These are phyloP conservation scores for Aegilops bicornis DNA, from an alignment of 176 grass and related monocot genomes.

Conservation along the genomic window DNA sequence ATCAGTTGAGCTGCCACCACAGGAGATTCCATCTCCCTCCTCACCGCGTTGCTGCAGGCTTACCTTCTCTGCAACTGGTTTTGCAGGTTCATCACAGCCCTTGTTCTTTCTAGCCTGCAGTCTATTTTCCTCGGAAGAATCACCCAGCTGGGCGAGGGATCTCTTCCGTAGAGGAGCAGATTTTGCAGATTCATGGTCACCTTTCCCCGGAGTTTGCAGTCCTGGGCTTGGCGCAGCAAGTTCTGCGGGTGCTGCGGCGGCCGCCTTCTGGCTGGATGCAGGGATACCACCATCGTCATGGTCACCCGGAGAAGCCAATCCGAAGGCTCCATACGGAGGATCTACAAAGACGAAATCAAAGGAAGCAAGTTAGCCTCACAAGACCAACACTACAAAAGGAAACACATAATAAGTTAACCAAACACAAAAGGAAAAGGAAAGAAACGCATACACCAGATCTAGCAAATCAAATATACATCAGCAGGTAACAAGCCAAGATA, in stretches of 20 bases:
- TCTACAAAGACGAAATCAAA: background rate
- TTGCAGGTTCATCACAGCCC: background rate
- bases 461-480: no score
- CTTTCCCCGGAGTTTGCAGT: background rate
- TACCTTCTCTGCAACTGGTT: background rate
- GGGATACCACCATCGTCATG: slow-evolving; percentile 19
- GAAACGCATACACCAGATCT: background rate
- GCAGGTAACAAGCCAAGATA: no score
- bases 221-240: background rate
- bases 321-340: slow-evolving; percentile 16
- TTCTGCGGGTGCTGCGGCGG: background rate
- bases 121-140: background rate
- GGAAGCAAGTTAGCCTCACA: background rate
- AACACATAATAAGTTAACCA: no score
- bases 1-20: background rate
- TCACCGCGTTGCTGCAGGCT: background rate
- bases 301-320: background rate
- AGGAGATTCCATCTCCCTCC: background rate
- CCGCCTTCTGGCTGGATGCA: background rate
- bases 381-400: no score
- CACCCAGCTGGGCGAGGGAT: no score
- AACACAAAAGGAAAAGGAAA: no score
- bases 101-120: no score
- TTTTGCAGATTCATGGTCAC: background rate
- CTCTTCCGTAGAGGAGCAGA: no score